Percentiles rank a stretch among this genome's conserved stretches.
These are phyloP conservation scores for Chlorella ohadii DNA, from an alignment of 139 green algal species.

Conservation along the genomic window DNA sequence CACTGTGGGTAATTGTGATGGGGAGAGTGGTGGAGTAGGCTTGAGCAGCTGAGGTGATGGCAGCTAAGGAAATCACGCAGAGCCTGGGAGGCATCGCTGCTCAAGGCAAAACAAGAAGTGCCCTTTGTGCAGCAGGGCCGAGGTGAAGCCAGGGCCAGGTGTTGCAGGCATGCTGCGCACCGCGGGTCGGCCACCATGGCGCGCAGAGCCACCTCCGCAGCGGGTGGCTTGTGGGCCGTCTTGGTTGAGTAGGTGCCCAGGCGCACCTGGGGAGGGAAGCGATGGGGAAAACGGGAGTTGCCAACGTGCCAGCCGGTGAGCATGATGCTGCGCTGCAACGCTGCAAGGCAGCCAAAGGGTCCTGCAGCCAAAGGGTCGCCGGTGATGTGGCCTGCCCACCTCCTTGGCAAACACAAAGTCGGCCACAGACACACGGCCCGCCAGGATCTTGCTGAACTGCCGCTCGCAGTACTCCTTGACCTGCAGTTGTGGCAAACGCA, in stretches of 20 bases:
- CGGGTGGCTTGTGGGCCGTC: constrained; percentile 75
- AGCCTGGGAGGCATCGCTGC: no score
- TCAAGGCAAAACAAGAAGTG: no score
- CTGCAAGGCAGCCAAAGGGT: no score
- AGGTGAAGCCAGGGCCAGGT: no score
- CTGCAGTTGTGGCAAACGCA: constrained; percentile 49
- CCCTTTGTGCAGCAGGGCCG: no score
- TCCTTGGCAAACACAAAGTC: constrained; percentile 95
- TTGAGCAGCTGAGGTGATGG: no score
- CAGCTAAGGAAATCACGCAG: no score
- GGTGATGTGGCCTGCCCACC: no score
- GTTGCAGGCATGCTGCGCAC: neutral
- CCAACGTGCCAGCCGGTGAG: neutral
- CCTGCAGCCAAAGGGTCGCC: no score
- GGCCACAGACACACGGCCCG: constrained; percentile 81
- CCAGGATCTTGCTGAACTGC: constrained; percentile 91
- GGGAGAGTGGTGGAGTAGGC: no score
- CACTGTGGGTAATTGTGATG: no score
- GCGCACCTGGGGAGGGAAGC: constrained; percentile 36
- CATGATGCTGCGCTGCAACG: no score
- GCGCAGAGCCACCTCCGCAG: constrained; percentile 88
- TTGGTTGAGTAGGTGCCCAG: constrained; percentile 83
- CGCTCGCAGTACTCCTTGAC: constrained; percentile 84
- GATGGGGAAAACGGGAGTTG: neutral
- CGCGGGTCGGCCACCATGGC: constrained; percentile 84